Percentiles rank a stretch among this genome's conserved stretches.
These are phyloP conservation scores for Leccinum subatratum DNA, from an alignment of 1,284 basidiomycete species.

Conservation along the genomic window DNA sequence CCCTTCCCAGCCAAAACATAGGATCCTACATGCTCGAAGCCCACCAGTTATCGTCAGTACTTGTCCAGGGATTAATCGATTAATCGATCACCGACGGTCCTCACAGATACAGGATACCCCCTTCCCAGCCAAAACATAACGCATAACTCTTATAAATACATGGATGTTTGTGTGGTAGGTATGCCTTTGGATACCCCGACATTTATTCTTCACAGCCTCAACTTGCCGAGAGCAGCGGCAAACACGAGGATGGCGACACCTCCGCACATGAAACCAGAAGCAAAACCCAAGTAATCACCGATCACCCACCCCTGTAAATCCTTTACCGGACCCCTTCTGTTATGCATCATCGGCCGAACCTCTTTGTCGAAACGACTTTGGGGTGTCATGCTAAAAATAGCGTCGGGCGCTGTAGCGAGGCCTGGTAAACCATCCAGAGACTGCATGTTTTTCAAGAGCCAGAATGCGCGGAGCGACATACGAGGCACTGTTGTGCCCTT, in stretches of 20 bases:
- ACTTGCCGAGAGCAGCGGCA: conserved; percentile 8
- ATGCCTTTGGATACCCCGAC: background rate
- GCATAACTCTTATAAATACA: background rate
- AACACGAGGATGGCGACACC: conserved; percentile 12
- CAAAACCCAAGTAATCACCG: conserved; percentile 14
- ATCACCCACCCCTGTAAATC: conserved; percentile 1
- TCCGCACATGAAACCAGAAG: conserved; percentile 18
- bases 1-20: background rate
- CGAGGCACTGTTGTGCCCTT: conserved; percentile 19
- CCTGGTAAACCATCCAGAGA: conserved; percentile 50
- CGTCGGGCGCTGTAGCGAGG: conserved; percentile 26
- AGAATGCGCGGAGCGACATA: conserved; percentile 42
- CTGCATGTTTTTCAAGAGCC: conserved; percentile 40
- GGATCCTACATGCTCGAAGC: background rate
- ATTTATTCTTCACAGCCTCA: conserved; percentile 3
- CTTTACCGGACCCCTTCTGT: background rate
- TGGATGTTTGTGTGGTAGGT: background rate
- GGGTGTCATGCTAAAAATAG: conserved; percentile 12
- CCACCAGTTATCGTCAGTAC: background rate
- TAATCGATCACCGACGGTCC: background rate
- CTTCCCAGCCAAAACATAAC: background rate
- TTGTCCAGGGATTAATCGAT: background rate
- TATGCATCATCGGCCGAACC: conserved; percentile 11
- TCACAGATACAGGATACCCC: background rate
- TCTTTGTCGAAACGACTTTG: conserved; percentile 21